Evolutionary conservation across 495 filamentous ascomycete species (phyloP), one percentile per base, ranked within the genome.

Genomic region (Parachaetomium inaequale): DNA sequence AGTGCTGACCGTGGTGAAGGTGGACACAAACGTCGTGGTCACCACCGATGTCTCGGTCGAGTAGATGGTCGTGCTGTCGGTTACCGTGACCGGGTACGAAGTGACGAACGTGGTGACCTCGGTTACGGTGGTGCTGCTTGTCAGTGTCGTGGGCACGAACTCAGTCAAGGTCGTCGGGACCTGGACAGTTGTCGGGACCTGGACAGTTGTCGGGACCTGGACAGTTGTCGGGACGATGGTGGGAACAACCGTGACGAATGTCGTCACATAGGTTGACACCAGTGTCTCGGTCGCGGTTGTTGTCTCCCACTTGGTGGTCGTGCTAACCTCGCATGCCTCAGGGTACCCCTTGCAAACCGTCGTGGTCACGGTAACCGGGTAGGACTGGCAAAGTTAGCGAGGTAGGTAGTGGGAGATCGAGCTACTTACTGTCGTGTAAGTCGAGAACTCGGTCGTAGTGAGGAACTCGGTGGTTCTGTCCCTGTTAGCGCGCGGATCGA

Each of bases 31-130:
- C 49, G 66, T 74, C 14, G 72, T 65, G 21, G 65, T 67, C 17
- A 66, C 38, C 34, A 64, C 59, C 11, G 58, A 58, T 25, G 61
- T 62, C 45, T 59, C 31, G 25, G 67, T 66, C 31, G 62, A 63
- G 34, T 50, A 71, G 29, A 68, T 63, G 12, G 74, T 76, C 14
- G 64, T 69, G 52, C 63, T 66, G 49, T 68, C 57, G n/a, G 58
- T 70, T 4, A 67, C 63, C 0, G 73, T 75, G 10, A 62, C 45
- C 0, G 67, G 62, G 46, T 65, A 61, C 50, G 67, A 70, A 8
- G 63, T 66, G 0, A 71, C 71, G 3, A 68, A 47, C 19, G 72
- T 74, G 17, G 55, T 38, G 21, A 60, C 31, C 10, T 60, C 25
- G 8, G 56, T 55, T 23, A 64, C 28, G 28, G 68, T 72, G 2